Evolutionary conservation across 2,329 filamentous ascomycete species (phyloP).

Genomic region (Colletotrichum cereale): DNA sequence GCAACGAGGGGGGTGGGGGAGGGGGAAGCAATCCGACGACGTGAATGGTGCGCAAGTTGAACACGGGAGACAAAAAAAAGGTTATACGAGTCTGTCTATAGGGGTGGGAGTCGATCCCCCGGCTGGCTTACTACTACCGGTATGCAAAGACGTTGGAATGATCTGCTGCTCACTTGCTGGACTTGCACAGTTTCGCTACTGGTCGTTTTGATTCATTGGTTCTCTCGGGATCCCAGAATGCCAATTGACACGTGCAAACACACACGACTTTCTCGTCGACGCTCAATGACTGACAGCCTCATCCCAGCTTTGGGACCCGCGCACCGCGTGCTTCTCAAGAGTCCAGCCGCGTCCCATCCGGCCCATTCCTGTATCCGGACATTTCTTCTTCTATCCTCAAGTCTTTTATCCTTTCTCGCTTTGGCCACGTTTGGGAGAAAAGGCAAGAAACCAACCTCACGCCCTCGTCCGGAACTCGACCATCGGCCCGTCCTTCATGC

Average conservation of each 20-base stretch:
- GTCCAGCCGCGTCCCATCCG: not conserved
- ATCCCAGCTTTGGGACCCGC: not conserved
- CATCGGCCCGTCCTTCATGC: constrained; percentile 77
- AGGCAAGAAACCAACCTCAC: too few relatives aligned
- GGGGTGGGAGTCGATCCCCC: not conserved
- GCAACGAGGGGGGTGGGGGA: not conserved
- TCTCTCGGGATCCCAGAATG: not conserved
- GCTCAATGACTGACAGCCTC: constrained; percentile 31
- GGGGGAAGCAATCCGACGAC: not conserved
- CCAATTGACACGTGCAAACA: not conserved
- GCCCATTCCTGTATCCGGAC: too few relatives aligned
- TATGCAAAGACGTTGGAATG: constrained; percentile 11
- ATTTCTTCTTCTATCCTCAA: too few relatives aligned
- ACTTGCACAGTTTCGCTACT: not conserved
- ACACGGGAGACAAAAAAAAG: not conserved
- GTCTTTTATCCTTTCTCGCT: too few relatives aligned
- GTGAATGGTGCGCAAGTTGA: constrained; percentile 37
- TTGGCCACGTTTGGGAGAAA: too few relatives aligned
- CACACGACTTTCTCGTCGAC: not conserved
- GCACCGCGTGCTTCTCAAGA: not conserved
- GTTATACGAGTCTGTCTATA: not conserved
- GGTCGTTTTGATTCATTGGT: not conserved
- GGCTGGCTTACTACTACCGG: not conserved
- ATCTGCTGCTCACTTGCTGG: too few relatives aligned
- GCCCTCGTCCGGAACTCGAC: constrained; percentile 67